Percentiles rank a stretch among this genome's conserved stretches.
These are phyloP conservation scores for Paramecium biaurelia DNA, from an alignment of 73 alveolate species.

Conservation along the genomic window DNA sequence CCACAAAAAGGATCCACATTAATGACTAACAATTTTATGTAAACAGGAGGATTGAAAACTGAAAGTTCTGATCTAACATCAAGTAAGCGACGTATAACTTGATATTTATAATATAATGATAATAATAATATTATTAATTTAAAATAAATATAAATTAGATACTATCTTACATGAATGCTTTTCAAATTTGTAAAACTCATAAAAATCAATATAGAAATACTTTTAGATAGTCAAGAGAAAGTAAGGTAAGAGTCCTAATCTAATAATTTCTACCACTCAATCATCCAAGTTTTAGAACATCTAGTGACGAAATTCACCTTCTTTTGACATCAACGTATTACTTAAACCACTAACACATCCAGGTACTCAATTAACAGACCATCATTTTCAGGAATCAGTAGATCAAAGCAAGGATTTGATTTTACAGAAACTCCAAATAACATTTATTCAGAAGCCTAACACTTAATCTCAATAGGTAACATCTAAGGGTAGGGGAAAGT, in stretches of 20 bases:
- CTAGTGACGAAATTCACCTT: slow-evolving; percentile 23
- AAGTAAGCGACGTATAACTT: not conserved
- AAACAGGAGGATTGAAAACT: not conserved
- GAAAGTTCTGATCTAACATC: not conserved
- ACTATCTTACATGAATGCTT: too few species aligned
- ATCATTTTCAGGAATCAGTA: not conserved
- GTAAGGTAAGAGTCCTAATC: not conserved
- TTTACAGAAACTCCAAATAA: not conserved
- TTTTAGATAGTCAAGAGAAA: not conserved
- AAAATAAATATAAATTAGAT: too few species aligned
- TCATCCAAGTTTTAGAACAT: not conserved
- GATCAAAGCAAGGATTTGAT: not conserved
- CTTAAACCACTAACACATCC: not conserved
- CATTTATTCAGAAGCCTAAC: slow-evolving; percentile 11
- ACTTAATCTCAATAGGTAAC: slow-evolving; percentile 9
- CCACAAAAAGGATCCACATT: not conserved
- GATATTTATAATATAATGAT: not conserved
- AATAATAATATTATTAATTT: too few species aligned
- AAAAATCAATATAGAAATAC: slow-evolving; percentile 44
- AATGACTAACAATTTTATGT: not conserved
- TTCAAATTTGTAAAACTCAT: too few species aligned
- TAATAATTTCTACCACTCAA: not conserved
- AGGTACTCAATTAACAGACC: not conserved
- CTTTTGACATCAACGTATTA: not conserved
- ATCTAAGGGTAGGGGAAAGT: not conserved